phyloP scores from a whole-genome alignment of 2,329 filamentous ascomycete genomes.

The Alternaria ethzedia region DNA sequence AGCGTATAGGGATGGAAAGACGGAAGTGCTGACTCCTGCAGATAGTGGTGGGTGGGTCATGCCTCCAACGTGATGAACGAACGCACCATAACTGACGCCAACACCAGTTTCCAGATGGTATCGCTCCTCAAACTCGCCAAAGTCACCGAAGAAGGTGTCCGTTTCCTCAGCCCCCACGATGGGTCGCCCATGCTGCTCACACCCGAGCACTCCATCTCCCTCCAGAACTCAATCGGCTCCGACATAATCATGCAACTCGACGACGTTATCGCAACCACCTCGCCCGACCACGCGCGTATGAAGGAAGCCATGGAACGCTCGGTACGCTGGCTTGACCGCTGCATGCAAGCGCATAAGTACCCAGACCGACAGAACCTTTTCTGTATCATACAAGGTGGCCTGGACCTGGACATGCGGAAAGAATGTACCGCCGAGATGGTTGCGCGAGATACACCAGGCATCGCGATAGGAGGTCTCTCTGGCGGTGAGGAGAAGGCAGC shows the following conservation, averaged over 20 bases:
- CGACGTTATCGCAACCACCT: constrained; percentile 96
- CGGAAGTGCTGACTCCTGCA: constrained; percentile 38
- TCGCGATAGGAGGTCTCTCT: constrained; percentile 93
- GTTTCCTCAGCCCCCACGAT: constrained; percentile 95
- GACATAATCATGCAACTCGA: constrained; percentile 99
- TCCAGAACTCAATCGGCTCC: constrained; percentile 96
- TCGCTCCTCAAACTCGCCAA: constrained; percentile 91
- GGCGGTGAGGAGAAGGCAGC: constrained; percentile 94
- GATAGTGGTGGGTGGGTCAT: constrained; percentile 55
- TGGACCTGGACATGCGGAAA: constrained; percentile 84
- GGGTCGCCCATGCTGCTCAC: constrained; percentile 95
- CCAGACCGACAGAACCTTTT: constrained; percentile 89
- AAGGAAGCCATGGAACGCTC: constrained; percentile 93
- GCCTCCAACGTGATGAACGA: constrained; percentile 19
- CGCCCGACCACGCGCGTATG: constrained; percentile 86
- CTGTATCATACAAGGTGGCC: constrained; percentile 96
- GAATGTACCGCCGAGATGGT: constrained; percentile 90
- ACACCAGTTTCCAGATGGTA: constrained; percentile 92
- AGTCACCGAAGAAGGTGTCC: constrained; percentile 93
- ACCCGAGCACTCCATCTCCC: constrained; percentile 92
- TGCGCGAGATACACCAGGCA: constrained; percentile 87
- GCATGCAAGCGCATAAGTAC: constrained; percentile 86
- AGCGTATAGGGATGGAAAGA: neutral
- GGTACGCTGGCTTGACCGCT: constrained; percentile 93
- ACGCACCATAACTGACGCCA: constrained; percentile 34